Conservation (phyloP, 805 yeast genomes). For the Saccharomycodes ludwigii region DNA sequence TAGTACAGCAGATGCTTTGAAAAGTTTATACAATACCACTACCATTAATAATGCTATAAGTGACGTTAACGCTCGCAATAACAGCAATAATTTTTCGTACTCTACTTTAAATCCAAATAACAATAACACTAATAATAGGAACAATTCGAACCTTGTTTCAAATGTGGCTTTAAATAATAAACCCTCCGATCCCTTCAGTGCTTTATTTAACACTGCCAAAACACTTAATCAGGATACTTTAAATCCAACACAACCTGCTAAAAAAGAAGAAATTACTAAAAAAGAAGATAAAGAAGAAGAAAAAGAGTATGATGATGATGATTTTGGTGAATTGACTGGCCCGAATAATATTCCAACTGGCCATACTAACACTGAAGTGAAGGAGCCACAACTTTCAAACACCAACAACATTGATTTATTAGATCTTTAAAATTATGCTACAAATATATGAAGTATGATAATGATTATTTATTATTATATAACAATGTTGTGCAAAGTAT, state of each 20-base stretch:
- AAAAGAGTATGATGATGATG: constrained; percentile 16
- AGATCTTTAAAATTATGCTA: constrained; percentile 17
- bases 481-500: too few species aligned
- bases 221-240: constrained; percentile 14
- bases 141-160: constrained; percentile 16
- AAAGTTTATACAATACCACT: constrained; percentile 14
- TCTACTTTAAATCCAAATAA: constrained; percentile 7
- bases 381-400: constrained; percentile 4
- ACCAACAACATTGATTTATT: constrained; percentile 19
- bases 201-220: constrained; percentile 56
- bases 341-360: constrained; percentile 3
- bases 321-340: constrained; percentile 23
- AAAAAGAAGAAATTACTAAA: constrained; percentile 2
- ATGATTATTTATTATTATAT: too few species aligned
- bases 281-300: constrained; percentile 8
- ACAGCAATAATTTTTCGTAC: constrained; percentile 7
- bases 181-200: constrained; percentile 58
- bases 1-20: constrained; percentile 20
- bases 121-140: constrained; percentile 5
- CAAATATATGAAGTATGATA: too few species aligned
- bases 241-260: constrained; percentile 6
- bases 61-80: constrained; percentile 9
- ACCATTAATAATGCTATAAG: constrained; percentile 2
- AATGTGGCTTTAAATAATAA: constrained; percentile 29
- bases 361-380: not conserved